Evolutionary conservation across 768 basidiomycete genomes (phyloP).

Genomic region (Trametes maxima): DNA sequence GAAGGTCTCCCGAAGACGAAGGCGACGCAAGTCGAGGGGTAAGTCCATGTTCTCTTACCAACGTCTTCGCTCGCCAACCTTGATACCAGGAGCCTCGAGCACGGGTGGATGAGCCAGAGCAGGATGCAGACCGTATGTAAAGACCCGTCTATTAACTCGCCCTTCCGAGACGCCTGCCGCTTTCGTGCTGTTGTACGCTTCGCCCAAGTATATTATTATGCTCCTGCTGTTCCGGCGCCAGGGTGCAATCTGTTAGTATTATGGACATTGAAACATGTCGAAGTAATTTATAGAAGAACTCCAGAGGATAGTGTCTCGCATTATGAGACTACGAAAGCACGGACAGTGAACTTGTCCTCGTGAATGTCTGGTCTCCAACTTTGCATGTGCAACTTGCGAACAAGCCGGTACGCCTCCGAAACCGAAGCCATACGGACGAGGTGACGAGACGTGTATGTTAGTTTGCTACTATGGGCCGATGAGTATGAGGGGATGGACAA

Average conservation of each 20-base stretch:
- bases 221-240: neutral
- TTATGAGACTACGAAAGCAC: constrained; percentile 56
- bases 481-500: neutral
- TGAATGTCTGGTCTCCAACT: constrained; percentile 41
- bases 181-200: neutral
- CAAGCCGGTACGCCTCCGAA: constrained; percentile 71
- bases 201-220: constrained; percentile 1
- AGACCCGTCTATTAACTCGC: constrained; percentile 10
- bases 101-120: constrained; percentile 61
- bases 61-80: constrained; percentile 13
- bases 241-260: neutral
- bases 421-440: constrained; percentile 56
- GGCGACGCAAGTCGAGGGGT: constrained; percentile 61
- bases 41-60: constrained; percentile 30
- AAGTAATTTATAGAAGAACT: neutral
- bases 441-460: constrained; percentile 44
- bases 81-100: constrained; percentile 54
- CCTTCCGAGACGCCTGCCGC: neutral
- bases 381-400: constrained; percentile 63
- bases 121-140: constrained; percentile 68
- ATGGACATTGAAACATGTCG: neutral
- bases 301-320: neutral
- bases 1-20: constrained; percentile 78
- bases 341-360: constrained; percentile 45
- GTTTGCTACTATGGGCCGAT: neutral